Evolutionary conservation across 2,329 filamentous ascomycete species (phyloP), one percentile per base, ranked within the genome.

Genomic region (Rhynchosporium graminicola): DNA sequence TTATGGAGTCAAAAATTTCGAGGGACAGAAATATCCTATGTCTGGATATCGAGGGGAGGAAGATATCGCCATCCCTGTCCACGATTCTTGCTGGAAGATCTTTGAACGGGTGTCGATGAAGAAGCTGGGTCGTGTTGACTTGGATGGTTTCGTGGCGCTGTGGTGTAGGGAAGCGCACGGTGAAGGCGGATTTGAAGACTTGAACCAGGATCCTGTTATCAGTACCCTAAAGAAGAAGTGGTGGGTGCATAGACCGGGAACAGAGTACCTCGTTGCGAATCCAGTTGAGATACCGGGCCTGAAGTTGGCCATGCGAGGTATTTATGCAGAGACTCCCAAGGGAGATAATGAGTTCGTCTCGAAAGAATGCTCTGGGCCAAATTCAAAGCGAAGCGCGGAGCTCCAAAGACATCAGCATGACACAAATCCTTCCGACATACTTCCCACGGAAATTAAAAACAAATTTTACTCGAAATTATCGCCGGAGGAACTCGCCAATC

Each of bases 11-110:
- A 46, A 10, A 0, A 12, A 38, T 3, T 60, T 66, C 29, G 40
- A 36, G 4, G 6, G 48, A 31, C 50, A 28, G 40, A 65, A 65
- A 10, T 46, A 40, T 40, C 26, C 48, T 8, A 51, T 48, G 8
- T 48, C 13, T 26, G 0, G 12, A 51, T 10, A 29, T 5, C 1
- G 8, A 28, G 26, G 28, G 10, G 36, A 51, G 29, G 43, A 58
- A 3, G 52, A 28, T 31, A n/a, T 59, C 13, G 60, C 33, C 2
- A 45, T 67, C 4, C 57, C 61, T 33, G 57, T 63, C 31, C 63
- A 67, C 31, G 59, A 60, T 38, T 31, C 63, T 20, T 67, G 65
- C 26, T 67, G 61, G 61, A 64, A 62, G 31, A 63, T 67, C n/a
- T 67, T 67, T 43, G 61, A 61, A 31, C 40, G 47, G 13, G 43